These are phyloP conservation scores for Exobasidium rhododendri DNA, from an alignment of 1,284 basidiomycete species.

Conservation along the genomic window DNA sequence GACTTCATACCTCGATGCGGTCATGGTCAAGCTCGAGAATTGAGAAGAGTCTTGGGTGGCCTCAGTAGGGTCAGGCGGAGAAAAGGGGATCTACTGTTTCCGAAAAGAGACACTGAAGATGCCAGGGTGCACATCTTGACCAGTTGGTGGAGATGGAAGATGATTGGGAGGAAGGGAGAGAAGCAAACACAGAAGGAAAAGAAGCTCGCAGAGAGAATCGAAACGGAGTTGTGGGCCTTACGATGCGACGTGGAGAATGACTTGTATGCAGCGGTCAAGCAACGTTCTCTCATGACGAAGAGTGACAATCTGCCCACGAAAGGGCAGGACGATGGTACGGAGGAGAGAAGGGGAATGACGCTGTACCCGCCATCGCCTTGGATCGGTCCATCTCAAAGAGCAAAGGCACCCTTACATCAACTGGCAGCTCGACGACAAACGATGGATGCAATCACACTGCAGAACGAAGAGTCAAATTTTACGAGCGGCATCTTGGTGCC, in stretches of 20 bases:
- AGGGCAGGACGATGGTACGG: background rate
- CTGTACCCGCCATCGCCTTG: constrained; percentile 43
- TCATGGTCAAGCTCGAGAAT: constrained; percentile 49
- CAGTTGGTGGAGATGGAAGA: constrained; percentile 48
- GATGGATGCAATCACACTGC: constrained; percentile 40
- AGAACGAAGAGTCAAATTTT: constrained; percentile 30
- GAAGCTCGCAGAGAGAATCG: constrained; percentile 3
- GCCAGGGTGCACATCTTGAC: constrained; percentile 43
- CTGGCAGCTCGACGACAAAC: constrained; percentile 39
- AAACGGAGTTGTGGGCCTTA: constrained; percentile 43
- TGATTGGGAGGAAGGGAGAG: constrained; percentile 5
- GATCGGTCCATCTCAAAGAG: constrained; percentile 36
- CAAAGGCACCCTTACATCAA: constrained; percentile 38
- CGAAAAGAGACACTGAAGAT: constrained; percentile 18
- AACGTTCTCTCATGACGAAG: too few relatives aligned
- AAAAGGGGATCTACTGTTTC: constrained; percentile 16
- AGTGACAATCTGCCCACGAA: background rate
- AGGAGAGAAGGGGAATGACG: background rate
- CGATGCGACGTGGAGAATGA: constrained; percentile 51
- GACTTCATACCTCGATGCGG: constrained; percentile 51
- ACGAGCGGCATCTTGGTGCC: constrained; percentile 46
- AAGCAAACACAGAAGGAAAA: background rate
- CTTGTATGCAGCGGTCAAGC: constrained; percentile 46
- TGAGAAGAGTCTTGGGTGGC: constrained; percentile 51
- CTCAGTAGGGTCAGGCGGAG: constrained; percentile 46